Conservation (phyloP, 805 yeast species). For the Komagataella pseudopastoris region DNA sequence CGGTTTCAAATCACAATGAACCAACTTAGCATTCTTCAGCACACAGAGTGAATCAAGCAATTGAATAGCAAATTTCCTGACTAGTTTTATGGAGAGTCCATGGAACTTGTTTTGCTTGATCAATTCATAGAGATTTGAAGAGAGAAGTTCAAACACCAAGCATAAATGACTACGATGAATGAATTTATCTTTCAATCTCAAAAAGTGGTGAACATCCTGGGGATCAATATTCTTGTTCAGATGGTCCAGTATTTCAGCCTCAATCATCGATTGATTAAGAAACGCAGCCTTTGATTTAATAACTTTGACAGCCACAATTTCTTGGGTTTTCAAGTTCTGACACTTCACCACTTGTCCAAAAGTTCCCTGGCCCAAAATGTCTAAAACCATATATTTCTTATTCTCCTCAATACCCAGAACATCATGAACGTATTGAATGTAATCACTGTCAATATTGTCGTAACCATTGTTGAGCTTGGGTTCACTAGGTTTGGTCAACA, state of each 20-base stretch:
- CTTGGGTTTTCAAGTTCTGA: slow-evolving; percentile 61
- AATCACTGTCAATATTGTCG: slow-evolving; percentile 84
- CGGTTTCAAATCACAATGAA: slow-evolving; percentile 95
- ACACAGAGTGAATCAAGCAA: slow-evolving; percentile 69
- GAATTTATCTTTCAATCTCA: slow-evolving; percentile 75
- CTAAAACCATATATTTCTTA: slow-evolving; percentile 77
- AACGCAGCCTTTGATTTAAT: slow-evolving; percentile 87
- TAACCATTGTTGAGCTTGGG: slow-evolving; percentile 68
- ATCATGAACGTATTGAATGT: slow-evolving; percentile 88
- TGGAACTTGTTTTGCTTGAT: slow-evolving; percentile 88
- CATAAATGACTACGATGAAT: slow-evolving; percentile 89
- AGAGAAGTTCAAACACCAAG: slow-evolving; percentile 79
- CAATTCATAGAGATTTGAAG: slow-evolving; percentile 80
- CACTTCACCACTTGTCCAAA: slow-evolving; percentile 98
- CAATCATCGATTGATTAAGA: slow-evolving; percentile 82
- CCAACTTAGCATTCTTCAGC: slow-evolving; percentile 69
- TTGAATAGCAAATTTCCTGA: slow-evolving; percentile 68
- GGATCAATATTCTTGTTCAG: slow-evolving; percentile 62
- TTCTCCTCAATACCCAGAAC: slow-evolving; percentile 79
- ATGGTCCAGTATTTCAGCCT: slow-evolving; percentile 74
- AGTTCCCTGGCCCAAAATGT: slow-evolving; percentile 90
- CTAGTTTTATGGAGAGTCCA: slow-evolving; percentile 72
- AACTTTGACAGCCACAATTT: slow-evolving; percentile 87
- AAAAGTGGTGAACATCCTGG: slow-evolving; percentile 58
- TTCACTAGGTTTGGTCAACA: slow-evolving; percentile 83